Conservation (phyloP, 1,139 yeast genomes). For the Debaryomycetaceae sp. region DNA sequence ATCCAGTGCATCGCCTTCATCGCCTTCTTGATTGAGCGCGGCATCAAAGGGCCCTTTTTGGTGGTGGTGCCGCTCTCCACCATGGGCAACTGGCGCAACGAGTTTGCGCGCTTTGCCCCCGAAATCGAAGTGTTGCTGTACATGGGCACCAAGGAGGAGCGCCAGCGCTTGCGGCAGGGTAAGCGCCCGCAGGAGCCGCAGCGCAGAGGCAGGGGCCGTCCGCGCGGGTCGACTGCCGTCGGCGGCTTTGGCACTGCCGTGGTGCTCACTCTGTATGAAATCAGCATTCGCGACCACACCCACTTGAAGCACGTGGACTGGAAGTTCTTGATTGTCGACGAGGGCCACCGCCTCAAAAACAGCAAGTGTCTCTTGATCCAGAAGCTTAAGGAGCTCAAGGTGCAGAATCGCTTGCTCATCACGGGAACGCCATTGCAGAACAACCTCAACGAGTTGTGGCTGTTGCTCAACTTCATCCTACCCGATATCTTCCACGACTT, state of each 20-base stretch:
- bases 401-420: slow-evolving; percentile 66
- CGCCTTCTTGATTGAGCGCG: slow-evolving; percentile 74
- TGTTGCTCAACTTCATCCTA: slow-evolving; percentile 76
- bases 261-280: slow-evolving; percentile 79
- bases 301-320: slow-evolving; percentile 53
- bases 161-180: slow-evolving; percentile 44
- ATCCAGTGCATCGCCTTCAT: slow-evolving; percentile 78
- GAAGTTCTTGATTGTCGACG: slow-evolving; percentile 91
- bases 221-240: too few species aligned
- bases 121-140: slow-evolving; percentile 58
- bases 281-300: slow-evolving; percentile 62
- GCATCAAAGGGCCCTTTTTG: slow-evolving; percentile 77
- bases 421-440: slow-evolving; percentile 96
- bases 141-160: slow-evolving; percentile 56
- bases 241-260: slow-evolving; percentile 30
- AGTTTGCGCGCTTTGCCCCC: slow-evolving; percentile 73
- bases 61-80: slow-evolving; percentile 88
- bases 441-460: slow-evolving; percentile 85
- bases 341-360: slow-evolving; percentile 89
- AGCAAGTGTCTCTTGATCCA: slow-evolving; percentile 70
- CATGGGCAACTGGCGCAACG: slow-evolving; percentile 77
- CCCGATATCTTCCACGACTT: slow-evolving; percentile 93
- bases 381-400: slow-evolving; percentile 61
- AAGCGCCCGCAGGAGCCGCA: too few species aligned
- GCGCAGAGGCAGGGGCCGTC: too few species aligned